Evolutionary conservation across 1,139 yeast species (phyloP).

Genomic region (Kluyveromyces marxianus): DNA sequence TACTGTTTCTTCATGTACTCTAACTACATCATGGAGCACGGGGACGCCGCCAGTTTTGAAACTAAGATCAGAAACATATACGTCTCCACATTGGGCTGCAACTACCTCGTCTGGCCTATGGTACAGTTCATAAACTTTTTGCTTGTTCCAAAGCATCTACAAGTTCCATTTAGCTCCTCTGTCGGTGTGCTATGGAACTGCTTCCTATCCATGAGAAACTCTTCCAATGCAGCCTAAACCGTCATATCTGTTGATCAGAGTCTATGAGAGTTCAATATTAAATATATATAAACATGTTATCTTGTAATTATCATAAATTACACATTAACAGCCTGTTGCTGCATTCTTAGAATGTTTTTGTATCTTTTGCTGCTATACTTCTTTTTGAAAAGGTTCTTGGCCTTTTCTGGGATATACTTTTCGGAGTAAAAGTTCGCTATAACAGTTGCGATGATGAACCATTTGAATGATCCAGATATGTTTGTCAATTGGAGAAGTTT

Average conservation of each 20-base stretch:
- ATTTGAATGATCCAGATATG: conserved; percentile 46
- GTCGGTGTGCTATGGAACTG: conserved; percentile 93
- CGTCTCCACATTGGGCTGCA: conserved; percentile 67
- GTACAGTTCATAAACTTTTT: conserved; percentile 87
- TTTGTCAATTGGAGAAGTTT: conserved; percentile 67
- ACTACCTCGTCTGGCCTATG: conserved; percentile 89
- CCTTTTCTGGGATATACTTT: conserved; percentile 27
- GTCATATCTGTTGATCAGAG: no score
- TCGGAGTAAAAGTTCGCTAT: conserved; percentile 42
- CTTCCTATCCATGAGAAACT: conserved; percentile 69
- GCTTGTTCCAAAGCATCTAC: conserved; percentile 67
- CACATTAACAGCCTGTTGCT: not conserved
- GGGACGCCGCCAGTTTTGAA: conserved; percentile 56
- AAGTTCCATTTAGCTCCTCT: conserved; percentile 87
- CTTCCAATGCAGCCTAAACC: conserved; percentile 16
- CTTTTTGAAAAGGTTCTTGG: conserved; percentile 30
- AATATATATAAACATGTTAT: not conserved
- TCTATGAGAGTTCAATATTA: no score
- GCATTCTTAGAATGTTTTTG: conserved; percentile 27
- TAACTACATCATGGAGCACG: conserved; percentile 71
- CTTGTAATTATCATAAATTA: not conserved
- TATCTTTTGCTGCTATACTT: conserved; percentile 32
- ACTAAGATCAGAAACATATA: conserved; percentile 59
- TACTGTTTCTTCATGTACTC: conserved; percentile 79
- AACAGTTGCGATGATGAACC: conserved; percentile 41